Evolutionary conservation across 495 filamentous ascomycete genomes (phyloP), one percentile per base, ranked within the genome.

Genomic region (Melanomma pulvis-pyrius): DNA sequence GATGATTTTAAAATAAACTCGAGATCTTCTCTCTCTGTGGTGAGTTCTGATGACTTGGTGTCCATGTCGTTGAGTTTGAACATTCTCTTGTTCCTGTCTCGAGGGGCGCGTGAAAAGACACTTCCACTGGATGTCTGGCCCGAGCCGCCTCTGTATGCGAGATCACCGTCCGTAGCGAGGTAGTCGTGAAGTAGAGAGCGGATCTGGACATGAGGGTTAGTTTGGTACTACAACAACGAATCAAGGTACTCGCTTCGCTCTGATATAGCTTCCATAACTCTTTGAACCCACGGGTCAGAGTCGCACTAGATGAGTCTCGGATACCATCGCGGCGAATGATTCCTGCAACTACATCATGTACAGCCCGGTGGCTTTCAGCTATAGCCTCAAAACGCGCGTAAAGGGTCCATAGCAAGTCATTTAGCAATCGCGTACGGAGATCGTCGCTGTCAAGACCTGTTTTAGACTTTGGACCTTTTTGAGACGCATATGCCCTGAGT

Each of bases 311-410:
- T 15, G 76, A 73, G 52, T 84, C 83, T 11, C 72, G 71, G 1
- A 90, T 81, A 8, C 82, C 83, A 63, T 97, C 90, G 41, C 93
- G 86, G 63, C 88, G 86, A 36, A 91, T 82, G 68, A 98, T 91
- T 0, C 86, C 90, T 46, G 85, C 86, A 65, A 97, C 85, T 48
- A 93, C 88, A 75, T 99, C 94, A 74, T 97, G 92, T 53, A 98
- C 83, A 1, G 96, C 90, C 52, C 94, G 89, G 72, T 99, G 96
- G 15, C 94, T 89, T 76, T 99, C 94, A 15, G 92, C 92, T 66
- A 99, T 97, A 17, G 96, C 87, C 74, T 97, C 94, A 71, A 99
- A 96, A 68, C 97, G 96, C 17, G 93, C 91, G 77, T 96, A 99
- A 0, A 99, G 77, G 1, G 92, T 93, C 86, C 86, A 92, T 8